Base-by-base conservation (phyloP, 768 basidiomycete species). In the Stropharia rugosoannulata region DNA sequence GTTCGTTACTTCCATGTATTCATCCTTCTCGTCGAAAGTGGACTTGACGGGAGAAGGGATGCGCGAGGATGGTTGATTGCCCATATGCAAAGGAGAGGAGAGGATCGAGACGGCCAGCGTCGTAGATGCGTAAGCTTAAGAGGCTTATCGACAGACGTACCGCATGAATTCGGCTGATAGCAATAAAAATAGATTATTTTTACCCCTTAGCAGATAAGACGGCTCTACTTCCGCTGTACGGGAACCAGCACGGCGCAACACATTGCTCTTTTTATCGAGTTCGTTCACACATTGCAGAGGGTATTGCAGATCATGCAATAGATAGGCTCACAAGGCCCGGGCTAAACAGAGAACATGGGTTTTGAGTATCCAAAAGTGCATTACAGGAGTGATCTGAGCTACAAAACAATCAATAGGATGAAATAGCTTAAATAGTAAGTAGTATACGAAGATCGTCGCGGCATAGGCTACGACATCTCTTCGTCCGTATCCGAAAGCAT, bases 401-500 rank as follows among this genome's bases (percentile, higher is more conserved):
- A 54, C 53, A 54, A 36, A 54, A 35, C 44, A 53, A 50, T 19
- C 27, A 40, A 53, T 48, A 54, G 29, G 39, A 54, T 5, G 39
- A 9, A 22, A 54, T 4, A 38, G 22, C 32, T 25, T 48, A 48
- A 27, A 37, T 53, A 46, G n/a, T 39, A 44, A 37, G 45, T 22
- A 12, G 22, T 12, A 15, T 27, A 27, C 8, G 42, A 10, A 32
- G 22, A 29, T 32, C 1, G 9, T 32, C 16, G 10, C 1, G 40
- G 11, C 15, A 35, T 12, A 35, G 22, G 32, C 51, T 52, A 52
- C 35, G 80, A 75, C 85, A 87, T 87, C 50, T 90, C 89, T 27
- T 91, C 93, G 66, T 95, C 93, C 2, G 91, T 92, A 67, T 95
- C 92, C 6, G 88, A 88, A 47, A 96, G 83, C 69, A 85, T 81